These are phyloP conservation scores for Fusarium camptoceras DNA, from an alignment of 2,329 filamentous ascomycete species.

Conservation along the genomic window DNA sequence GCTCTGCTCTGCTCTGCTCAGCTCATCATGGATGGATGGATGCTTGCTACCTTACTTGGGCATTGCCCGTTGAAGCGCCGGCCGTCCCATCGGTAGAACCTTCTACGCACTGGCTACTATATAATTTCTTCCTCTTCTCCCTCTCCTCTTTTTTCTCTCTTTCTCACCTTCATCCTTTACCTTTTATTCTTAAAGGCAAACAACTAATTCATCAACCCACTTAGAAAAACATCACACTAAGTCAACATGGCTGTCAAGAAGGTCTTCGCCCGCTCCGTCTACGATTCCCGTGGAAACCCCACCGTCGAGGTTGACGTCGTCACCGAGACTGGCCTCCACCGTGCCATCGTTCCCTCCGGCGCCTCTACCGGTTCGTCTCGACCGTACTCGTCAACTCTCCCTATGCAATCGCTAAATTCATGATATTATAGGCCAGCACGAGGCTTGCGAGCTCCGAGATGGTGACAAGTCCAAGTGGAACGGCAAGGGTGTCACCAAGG, in stretches of 20 bases:
- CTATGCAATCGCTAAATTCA: conserved; percentile 47
- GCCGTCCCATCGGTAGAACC: conserved; percentile 31
- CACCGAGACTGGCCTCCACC: conserved; percentile 95
- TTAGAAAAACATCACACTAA: conserved; percentile 35
- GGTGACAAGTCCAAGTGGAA: conserved; percentile 88
- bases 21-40: neutral
- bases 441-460: conserved; percentile 91
- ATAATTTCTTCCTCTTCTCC: conserved; percentile 28
- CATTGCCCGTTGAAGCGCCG: conserved; percentile 32
- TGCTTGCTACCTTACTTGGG: neutral
- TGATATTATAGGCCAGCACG: conserved; percentile 76
- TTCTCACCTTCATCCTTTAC: conserved; percentile 21
- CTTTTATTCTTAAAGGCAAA: conserved; percentile 23
- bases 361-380: conserved; percentile 84
- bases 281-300: conserved; percentile 98
- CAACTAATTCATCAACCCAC: conserved; percentile 41
- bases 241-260: conserved; percentile 88
- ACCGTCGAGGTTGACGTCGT: conserved; percentile 98
- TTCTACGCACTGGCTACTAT: conserved; percentile 31
- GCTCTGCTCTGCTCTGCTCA: conserved; percentile 7
- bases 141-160: conserved; percentile 25
- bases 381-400: conserved; percentile 38
- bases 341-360: conserved; percentile 96
- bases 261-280: conserved; percentile 93
- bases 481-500: conserved; percentile 89